phyloP scores from a whole-genome alignment of 73 alveolate genomes.

The Stentor coeruleus region DNA sequence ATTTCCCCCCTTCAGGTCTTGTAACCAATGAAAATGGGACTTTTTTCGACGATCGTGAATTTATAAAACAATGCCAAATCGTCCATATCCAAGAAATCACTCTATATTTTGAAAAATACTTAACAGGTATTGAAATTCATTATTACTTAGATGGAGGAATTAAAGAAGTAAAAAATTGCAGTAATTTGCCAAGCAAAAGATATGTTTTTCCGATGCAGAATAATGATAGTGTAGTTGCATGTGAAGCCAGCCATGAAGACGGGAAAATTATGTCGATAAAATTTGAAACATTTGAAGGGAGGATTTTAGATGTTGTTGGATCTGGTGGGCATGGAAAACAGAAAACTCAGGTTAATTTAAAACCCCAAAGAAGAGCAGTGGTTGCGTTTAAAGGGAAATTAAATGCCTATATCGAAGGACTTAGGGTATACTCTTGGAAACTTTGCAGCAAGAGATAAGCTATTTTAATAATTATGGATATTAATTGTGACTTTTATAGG shows the following conservation, averaged over 20 bases:
- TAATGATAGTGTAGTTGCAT: neutral
- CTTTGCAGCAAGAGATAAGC: neutral
- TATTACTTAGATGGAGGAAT: slow-evolving; percentile 9
- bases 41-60: slow-evolving; percentile 12
- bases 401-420: neutral
- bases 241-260: neutral
- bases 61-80: slow-evolving; percentile 22
- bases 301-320: neutral
- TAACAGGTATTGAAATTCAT: neutral
- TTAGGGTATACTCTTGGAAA: neutral
- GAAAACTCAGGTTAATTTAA: neutral
- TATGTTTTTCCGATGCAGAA: neutral
- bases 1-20: slow-evolving; percentile 1
- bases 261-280: neutral
- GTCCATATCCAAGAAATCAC: neutral
- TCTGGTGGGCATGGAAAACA: neutral
- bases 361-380: neutral
- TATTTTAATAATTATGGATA: too few species aligned
- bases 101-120: neutral
- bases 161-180: neutral
- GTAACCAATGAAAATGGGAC: neutral
- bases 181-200: neutral
- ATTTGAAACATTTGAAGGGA: slow-evolving; percentile 3
- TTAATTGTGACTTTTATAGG: too few species aligned
- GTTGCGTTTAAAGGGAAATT: neutral